Evolutionary conservation across 345 rosid genomes (phyloP).

Genomic region (Aegle marmelos): DNA sequence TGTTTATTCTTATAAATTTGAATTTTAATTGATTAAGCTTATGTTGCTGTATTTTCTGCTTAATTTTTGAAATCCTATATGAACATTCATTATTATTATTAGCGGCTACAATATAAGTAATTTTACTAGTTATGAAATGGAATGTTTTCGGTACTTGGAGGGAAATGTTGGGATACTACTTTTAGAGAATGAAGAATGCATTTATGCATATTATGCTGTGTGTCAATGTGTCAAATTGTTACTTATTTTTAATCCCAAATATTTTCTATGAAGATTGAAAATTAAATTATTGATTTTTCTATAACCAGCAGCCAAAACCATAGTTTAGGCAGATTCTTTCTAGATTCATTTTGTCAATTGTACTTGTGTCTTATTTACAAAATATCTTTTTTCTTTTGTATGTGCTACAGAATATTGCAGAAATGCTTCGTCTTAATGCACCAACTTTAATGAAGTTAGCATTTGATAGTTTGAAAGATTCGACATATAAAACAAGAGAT

Average conservation of each 20-base stretch:
- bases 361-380: neutral
- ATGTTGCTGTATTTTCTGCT: neutral
- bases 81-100: too few species aligned
- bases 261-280: neutral
- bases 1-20: neutral
- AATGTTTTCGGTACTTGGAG: neutral
- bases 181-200: neutral
- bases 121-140: neutral
- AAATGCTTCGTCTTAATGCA: slow-evolving; percentile 76
- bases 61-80: too few species aligned
- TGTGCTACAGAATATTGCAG: slow-evolving; percentile 70
- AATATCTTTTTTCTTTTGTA: neutral
- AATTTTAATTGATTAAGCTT: neutral
- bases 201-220: too few species aligned
- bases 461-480: slow-evolving; percentile 60
- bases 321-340: neutral
- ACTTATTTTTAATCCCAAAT: too few species aligned
- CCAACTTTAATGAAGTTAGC: slow-evolving; percentile 83
- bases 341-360: neutral
- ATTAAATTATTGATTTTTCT: neutral
- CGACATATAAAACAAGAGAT: slow-evolving; percentile 71
- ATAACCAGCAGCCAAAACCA: neutral
- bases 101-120: too few species aligned
- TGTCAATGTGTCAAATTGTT: too few species aligned
- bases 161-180: neutral